A percentile compares a stretch with the other conserved stretches of the same genome.
These are phyloP conservation scores for Stereum hirsutum DNA, from an alignment of 1,284 basidiomycete genomes.

Conservation along the genomic window DNA sequence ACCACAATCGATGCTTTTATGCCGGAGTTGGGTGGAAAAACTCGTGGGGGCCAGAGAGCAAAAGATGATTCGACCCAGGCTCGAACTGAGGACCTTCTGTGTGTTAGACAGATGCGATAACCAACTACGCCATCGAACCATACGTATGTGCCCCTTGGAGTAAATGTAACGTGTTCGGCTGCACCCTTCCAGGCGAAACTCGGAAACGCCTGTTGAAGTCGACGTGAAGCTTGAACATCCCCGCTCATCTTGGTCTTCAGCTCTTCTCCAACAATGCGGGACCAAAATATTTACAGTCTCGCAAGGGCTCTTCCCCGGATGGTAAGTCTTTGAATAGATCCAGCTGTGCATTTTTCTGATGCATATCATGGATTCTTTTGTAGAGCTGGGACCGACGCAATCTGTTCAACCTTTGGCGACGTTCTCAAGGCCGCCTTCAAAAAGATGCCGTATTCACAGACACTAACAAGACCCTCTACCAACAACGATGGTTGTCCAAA, in stretches of 20 bases:
- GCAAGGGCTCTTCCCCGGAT: slow-evolving; percentile 34
- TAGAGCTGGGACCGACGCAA: slow-evolving; percentile 79
- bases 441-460: slow-evolving; percentile 48
- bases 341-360: slow-evolving; percentile 6
- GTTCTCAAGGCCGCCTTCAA: slow-evolving; percentile 35
- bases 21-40: no score
- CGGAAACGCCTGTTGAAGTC: no score
- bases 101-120: slow-evolving; percentile 74
- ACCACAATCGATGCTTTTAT: no score
- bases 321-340: slow-evolving; percentile 27
- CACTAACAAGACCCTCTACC: slow-evolving; percentile 68
- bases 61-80: slow-evolving; percentile 44
- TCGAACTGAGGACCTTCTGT: slow-evolving; percentile 56
- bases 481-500: slow-evolving; percentile 90
- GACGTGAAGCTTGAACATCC: no score
- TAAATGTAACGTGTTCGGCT: no score
- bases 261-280: slow-evolving; percentile 23
- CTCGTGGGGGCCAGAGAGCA: no score
- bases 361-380: not conserved
- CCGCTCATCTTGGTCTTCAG: not conserved
- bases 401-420: slow-evolving; percentile 61
- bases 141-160: no score
- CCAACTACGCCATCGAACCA: slow-evolving; percentile 70
- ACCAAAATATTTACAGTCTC: slow-evolving; percentile 26
- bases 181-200: no score